Evolutionary conservation across 805 yeast genomes (phyloP), one percentile per base, ranked within the genome.

Genomic region (Sugiyamaella mastotermitis): DNA sequence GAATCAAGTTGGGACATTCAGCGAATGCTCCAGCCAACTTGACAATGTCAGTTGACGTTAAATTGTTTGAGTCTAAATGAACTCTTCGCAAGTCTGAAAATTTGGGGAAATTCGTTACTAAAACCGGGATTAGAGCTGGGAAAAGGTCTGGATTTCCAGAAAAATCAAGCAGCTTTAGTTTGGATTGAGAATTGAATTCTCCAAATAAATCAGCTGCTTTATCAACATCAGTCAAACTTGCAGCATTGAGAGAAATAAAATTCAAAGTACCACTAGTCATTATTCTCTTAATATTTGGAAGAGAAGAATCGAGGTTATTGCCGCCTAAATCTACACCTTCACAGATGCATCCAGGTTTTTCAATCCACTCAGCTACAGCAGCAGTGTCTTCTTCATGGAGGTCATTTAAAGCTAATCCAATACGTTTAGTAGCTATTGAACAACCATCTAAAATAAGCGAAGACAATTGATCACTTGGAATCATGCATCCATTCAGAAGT

Each of bases 271-370:
- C 25, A 46, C 48, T 43, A 49, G 42, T 11, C 44, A 56, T 26
- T 15, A 51, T 22, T 9, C 33, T 26, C 9, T 38, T 32, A 14
- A 41, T 41, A 2, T 47, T 38, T 5, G 40, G 47, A 43, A 50
- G 43, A 35, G 43, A 46, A 3, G 51, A 59, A 42, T 55, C 54
- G 40, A 57, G 60, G 55, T 84, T 88, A 55, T 88, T 88, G 53
- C 80, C 88, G 3, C 94, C 94, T 15, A 88, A 51, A 64, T 87
- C 96, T 4, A 88, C 58, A 3, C 96, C 96, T 46, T 76, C 55
- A 4, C 78, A 70, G 19, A 53, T 62, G 49, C 62, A 52, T 57
- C 59, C 58, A 43, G 56, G 56, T 15, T 49, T n/a, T 35, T 63
- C 51, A 39, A 82, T 57, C 87, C 90, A 85, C 33, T 72, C 60